These are phyloP conservation scores for Backusella luteola DNA, from an alignment of 192 early-diverging fungal species.

Conservation along the genomic window DNA sequence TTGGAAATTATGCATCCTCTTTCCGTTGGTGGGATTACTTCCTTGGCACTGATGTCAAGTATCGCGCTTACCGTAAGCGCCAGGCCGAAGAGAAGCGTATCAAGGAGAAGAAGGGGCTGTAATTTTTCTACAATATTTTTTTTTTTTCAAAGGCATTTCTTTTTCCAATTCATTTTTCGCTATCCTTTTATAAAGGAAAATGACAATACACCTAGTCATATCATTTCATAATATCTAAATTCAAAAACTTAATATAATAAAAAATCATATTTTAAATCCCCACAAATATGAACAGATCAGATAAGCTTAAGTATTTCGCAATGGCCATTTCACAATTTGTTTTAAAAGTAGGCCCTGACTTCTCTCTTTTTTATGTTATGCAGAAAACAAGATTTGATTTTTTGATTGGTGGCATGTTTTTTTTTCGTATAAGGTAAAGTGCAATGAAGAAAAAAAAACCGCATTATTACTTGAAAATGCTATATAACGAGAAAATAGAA, in stretches of 20 bases:
- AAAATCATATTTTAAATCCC: not conserved
- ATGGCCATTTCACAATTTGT: not conserved
- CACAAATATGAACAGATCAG: not conserved
- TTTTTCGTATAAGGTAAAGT: not conserved
- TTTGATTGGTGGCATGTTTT: not conserved
- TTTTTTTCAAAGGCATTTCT: not conserved
- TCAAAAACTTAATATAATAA: not conserved
- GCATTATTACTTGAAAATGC: not conserved
- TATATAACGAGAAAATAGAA: not conserved
- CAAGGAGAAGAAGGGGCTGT: constrained; percentile 56
- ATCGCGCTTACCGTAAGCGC: constrained; percentile 56
- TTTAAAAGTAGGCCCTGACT: not conserved
- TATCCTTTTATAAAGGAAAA: not conserved
- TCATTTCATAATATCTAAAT: not conserved
- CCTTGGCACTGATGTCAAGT: constrained; percentile 83
- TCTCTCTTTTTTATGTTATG: not conserved
- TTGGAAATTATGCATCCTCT: constrained; percentile 77
- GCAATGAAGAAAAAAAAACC: no score
- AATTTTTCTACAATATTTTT: constrained; percentile 26
- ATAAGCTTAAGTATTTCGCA: not conserved
- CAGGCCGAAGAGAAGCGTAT: constrained; percentile 29
- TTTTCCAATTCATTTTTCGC: not conserved
- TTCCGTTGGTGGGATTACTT: constrained; percentile 92
- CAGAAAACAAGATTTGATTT: not conserved
- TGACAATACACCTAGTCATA: not conserved